These are phyloP conservation scores for Mrakia gelida DNA, from an alignment of 768 basidiomycete species.

Conservation along the genomic window DNA sequence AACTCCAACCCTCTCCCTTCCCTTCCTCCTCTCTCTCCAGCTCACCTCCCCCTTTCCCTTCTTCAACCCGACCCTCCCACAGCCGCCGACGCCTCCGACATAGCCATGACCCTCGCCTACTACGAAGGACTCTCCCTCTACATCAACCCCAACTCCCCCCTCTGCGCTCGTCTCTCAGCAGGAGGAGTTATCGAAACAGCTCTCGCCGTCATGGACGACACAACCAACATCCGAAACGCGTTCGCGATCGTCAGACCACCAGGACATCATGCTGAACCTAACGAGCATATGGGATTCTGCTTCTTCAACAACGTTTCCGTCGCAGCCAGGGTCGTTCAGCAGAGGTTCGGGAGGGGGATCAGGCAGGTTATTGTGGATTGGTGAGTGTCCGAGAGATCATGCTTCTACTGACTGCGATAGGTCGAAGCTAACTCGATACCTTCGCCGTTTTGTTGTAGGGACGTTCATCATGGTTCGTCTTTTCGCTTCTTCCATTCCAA, in stretches of 20 bases:
- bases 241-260: slow-evolving; percentile 96
- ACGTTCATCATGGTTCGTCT: slow-evolving; percentile 80
- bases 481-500: not conserved
- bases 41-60: not conserved
- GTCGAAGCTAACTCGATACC: no score
- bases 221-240: slow-evolving; percentile 60
- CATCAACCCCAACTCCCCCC: slow-evolving; percentile 77
- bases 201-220: slow-evolving; percentile 57
- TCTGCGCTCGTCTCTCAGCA: slow-evolving; percentile 79
- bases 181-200: slow-evolving; percentile 91
- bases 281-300: slow-evolving; percentile 98
- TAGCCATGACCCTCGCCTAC: slow-evolving; percentile 68
- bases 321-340: slow-evolving; percentile 74
- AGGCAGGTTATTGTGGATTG: slow-evolving; percentile 91
- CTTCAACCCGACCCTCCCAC: slow-evolving; percentile 34
- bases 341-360: slow-evolving; percentile 59
- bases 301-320: slow-evolving; percentile 99
- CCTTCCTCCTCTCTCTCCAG: slow-evolving; percentile 3
- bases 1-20: not conserved
- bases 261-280: slow-evolving; percentile 96
- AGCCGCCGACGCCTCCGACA: slow-evolving; percentile 73
- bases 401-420: no score
- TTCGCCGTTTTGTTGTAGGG: slow-evolving; percentile 53
- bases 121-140: slow-evolving; percentile 92
- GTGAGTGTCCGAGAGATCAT: slow-evolving; percentile 62